A percentile compares a stretch with the other conserved stretches of the same genome.
These are phyloP conservation scores for Alternaria rosae DNA, from an alignment of 2,329 filamentous ascomycete species.

Conservation along the genomic window DNA sequence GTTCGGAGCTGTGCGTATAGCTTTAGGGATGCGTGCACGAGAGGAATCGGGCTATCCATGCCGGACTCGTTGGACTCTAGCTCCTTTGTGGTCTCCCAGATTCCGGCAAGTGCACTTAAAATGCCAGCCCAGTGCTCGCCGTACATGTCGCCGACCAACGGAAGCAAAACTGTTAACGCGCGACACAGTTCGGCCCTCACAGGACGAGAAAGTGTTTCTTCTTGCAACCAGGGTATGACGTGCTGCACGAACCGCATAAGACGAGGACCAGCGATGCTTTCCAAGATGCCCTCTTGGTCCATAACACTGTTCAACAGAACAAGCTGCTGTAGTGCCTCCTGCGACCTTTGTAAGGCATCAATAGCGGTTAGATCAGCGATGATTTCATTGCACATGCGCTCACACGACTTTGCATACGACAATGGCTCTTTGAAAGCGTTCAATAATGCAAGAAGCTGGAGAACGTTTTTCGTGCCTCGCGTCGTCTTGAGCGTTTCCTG, in stretches of 20 bases:
- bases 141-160: constrained; percentile 80
- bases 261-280: constrained; percentile 66
- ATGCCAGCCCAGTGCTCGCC: constrained; percentile 81
- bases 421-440: constrained; percentile 59
- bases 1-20: constrained; percentile 70
- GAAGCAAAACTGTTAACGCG: constrained; percentile 66
- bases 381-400: constrained; percentile 66
- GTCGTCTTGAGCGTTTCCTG: constrained; percentile 48
- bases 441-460: constrained; percentile 59
- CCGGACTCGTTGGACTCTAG: constrained; percentile 35
- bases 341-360: constrained; percentile 53
- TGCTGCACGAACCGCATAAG: constrained; percentile 84
- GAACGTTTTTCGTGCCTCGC: constrained; percentile 48
- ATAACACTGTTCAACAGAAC: constrained; percentile 64
- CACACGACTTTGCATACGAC: constrained; percentile 56
- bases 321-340: constrained; percentile 59
- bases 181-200: constrained; percentile 66
- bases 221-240: constrained; percentile 74
- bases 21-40: constrained; percentile 75
- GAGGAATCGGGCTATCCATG: constrained; percentile 55
- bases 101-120: constrained; percentile 44
- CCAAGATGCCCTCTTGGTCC: constrained; percentile 56
- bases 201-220: constrained; percentile 56
- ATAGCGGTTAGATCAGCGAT: constrained; percentile 66
- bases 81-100: constrained; percentile 44